Percentiles rank a stretch among this genome's conserved stretches.
Evolutionary conservation across 768 basidiomycete species (phyloP).

Genomic region (Leccinum subgranulosum): DNA sequence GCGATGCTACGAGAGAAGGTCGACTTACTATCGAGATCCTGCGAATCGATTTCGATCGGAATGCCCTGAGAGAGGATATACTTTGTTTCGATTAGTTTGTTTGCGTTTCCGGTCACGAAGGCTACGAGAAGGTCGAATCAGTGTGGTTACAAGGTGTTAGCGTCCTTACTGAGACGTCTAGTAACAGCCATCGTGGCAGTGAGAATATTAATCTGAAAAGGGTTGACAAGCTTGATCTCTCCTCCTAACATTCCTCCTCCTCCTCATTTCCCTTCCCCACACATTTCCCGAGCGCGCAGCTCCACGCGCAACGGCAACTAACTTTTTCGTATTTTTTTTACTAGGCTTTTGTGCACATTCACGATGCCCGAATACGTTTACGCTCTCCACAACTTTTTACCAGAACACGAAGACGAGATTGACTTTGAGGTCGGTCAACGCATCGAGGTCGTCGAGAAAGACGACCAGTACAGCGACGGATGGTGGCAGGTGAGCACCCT

Average conservation of each 20-base stretch:
- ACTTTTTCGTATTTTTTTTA: not conserved
- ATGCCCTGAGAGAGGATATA: constrained; percentile 68
- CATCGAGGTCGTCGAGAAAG: constrained; percentile 89
- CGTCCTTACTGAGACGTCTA: constrained; percentile 23
- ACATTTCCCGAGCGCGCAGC: not conserved
- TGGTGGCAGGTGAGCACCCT: constrained; percentile 77
- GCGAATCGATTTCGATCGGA: constrained; percentile 73
- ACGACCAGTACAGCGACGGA: constrained; percentile 90
- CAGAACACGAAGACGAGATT: constrained; percentile 95
- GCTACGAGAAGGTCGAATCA: constrained; percentile 44
- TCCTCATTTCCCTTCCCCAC: not conserved
- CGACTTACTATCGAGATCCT: constrained; percentile 73
- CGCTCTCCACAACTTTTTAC: constrained; percentile 81
- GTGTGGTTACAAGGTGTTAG: not conserved
- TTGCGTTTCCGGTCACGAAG: constrained; percentile 93
- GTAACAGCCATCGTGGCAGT: constrained; percentile 13
- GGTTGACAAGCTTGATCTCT: not conserved
- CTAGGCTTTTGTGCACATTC: not conserved
- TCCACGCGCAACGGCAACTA: not conserved
- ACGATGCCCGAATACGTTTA: constrained; percentile 82
- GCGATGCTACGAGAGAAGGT: not conserved
- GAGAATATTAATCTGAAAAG: not conserved
- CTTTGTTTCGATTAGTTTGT: constrained; percentile 88
- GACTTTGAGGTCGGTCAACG: constrained; percentile 79
- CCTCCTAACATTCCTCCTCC: not conserved